These are phyloP conservation scores for Parsonsia alboflavescens DNA, from an alignment of 257 asterid species.

Conservation along the genomic window DNA sequence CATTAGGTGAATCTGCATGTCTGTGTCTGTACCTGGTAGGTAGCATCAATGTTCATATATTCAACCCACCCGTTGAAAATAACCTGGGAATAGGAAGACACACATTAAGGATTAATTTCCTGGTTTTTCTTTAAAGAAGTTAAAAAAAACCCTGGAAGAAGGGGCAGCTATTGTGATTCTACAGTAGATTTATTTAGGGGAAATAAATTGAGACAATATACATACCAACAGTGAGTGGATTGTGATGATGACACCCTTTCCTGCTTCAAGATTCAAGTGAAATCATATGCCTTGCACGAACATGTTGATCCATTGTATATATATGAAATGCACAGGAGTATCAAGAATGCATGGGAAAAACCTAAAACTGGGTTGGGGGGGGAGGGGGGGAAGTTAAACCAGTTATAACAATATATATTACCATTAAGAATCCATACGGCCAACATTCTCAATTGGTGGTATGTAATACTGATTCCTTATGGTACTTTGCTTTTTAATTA, in stretches of 20 bases:
- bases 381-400: too few species aligned
- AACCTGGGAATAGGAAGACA: constrained; percentile 50
- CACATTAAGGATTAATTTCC: constrained; percentile 3
- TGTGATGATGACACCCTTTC: constrained; percentile 86
- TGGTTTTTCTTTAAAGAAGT: neutral
- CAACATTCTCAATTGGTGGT: too few species aligned
- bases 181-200: neutral
- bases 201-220: constrained; percentile 7
- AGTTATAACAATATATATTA: too few species aligned
- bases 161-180: neutral
- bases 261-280: constrained; percentile 48
- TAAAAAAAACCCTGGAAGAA: neutral
- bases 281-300: constrained; percentile 1
- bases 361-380: too few species aligned
- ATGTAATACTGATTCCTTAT: too few species aligned
- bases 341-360: too few species aligned
- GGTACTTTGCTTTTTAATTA: too few species aligned
- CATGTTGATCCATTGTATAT: constrained; percentile 1
- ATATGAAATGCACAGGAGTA: too few species aligned
- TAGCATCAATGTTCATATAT: constrained; percentile 94
- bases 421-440: too few species aligned
- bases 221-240: constrained; percentile 85
- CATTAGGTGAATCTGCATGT: constrained; percentile 11
- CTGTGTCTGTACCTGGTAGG: constrained; percentile 45
- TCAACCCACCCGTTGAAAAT: constrained; percentile 95